Conservation (phyloP, 148 eudicot species). For the Chenopodium berlandieri region DNA sequence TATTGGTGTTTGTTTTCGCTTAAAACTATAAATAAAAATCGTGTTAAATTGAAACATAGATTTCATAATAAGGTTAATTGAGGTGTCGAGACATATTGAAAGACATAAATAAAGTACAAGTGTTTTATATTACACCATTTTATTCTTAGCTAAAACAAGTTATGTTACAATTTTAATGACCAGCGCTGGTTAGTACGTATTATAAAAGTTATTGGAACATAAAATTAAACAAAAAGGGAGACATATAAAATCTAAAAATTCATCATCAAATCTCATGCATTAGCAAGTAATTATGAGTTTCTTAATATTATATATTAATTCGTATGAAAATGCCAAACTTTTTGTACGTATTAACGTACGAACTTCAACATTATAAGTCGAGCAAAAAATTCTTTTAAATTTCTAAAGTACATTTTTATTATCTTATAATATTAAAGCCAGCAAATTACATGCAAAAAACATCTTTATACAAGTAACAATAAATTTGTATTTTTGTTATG, state of each 20-base stretch:
- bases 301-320: neutral
- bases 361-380: neutral
- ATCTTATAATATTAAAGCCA: neutral
- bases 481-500: neutral
- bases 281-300: neutral
- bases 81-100: no score
- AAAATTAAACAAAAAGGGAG: neutral
- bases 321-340: conserved; percentile 10
- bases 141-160: no score
- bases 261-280: neutral
- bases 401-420: neutral
- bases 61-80: no score
- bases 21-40: no score
- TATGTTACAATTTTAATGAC: no score
- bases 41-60: no score
- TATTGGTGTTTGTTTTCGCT: no score
- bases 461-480: conserved; percentile 3
- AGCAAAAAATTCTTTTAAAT: no score
- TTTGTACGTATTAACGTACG: conserved; percentile 8
- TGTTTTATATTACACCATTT: no score
- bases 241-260: neutral
- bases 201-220: neutral
- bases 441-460: conserved; percentile 15
- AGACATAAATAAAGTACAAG: no score
- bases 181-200: no score